These are phyloP conservation scores for Aechmea fasciata DNA, from an alignment of 176 grass and related monocot genomes.

Conservation along the genomic window DNA sequence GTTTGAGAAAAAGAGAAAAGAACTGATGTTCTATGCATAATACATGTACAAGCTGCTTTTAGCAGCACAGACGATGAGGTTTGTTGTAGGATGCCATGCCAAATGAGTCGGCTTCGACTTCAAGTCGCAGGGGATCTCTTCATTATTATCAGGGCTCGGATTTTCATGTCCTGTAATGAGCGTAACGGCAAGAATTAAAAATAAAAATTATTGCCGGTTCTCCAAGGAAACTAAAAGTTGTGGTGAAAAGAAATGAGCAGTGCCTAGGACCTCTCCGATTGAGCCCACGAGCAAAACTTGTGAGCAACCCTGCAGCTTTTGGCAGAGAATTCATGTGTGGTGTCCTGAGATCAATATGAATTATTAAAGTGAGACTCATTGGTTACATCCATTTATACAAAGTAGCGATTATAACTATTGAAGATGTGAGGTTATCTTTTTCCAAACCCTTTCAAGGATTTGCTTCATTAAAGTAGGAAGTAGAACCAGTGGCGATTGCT, in stretches of 20 bases:
- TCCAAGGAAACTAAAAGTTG: neutral
- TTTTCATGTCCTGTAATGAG: constrained; percentile 17
- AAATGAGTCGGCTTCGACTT: constrained; percentile 14
- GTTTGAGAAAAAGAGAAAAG: neutral
- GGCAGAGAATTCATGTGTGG: neutral
- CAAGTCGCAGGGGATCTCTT: constrained; percentile 10
- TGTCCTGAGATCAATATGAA: neutral
- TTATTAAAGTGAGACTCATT: neutral
- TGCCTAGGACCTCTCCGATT: constrained; percentile 5
- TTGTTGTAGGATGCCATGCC: constrained; percentile 26
- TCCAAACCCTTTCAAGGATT: too few relatives aligned
- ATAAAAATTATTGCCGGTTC: neutral
- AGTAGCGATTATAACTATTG: too few relatives aligned
- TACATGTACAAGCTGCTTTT: constrained; percentile 19
- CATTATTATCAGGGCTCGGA: neutral
- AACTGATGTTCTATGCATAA: constrained; percentile 2
- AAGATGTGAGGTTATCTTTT: too few relatives aligned
- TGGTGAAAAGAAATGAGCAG: neutral
- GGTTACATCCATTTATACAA: too few relatives aligned
- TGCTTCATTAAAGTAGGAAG: too few relatives aligned
- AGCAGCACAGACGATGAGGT: constrained; percentile 15
- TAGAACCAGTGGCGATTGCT: too few relatives aligned
- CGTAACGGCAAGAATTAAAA: neutral
- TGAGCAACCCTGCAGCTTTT: constrained; percentile 9
- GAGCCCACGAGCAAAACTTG: constrained; percentile 13